Base-by-base conservation (phyloP, 306 rosid genomes). In the Ammopiptanthus mongolicus region DNA sequence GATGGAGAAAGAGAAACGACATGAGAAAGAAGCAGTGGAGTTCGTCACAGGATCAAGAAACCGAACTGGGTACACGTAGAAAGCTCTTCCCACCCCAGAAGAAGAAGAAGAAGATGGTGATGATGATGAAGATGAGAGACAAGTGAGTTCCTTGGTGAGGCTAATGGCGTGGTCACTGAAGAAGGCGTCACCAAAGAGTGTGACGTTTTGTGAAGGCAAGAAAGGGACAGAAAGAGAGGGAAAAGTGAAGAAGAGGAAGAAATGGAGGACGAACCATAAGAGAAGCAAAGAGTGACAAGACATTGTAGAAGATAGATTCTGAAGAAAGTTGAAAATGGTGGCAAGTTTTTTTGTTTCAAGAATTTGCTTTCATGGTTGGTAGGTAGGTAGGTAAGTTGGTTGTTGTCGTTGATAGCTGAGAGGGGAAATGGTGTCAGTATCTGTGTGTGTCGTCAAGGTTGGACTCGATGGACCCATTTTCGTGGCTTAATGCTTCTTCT, bases 111-210 rank as follows among this genome's bases (percentile, higher is more conserved):
- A n/a, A 2, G 86, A 9, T 2, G 84, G 39, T 6, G 86, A 48
- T 5, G 85, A 9, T 9, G 84, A 48, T 14, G 85, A 9, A 5
- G 84, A 48, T 14, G 86, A 66, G 23, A 57, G 69, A 58, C 96
- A 93, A 11, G 71, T 5, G 76, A 42, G 82, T 53, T 84, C 84
- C 51, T 83, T 86, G 59, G 98, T 86, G 70, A 93, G 98, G 23
- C 75, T 50, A 29, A 93, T 86, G 78, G 90, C 67, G 41, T 70
- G 74, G 77, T 86, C 76, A 13, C 62, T 52, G 84, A 84, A 80
- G 50, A 63, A 84, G 25, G 98, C 97, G 47, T 93, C 96, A 7
- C 93, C 93, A 6, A 66, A 87, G 84, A 94, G 90, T 34, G 97
- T 91, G 59, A 94, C 48, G 65, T 88, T 89, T 15, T 77, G 61